Base-by-base conservation (phyloP, 495 filamentous ascomycete genomes). In the Astrothelium macrocarpum region DNA sequence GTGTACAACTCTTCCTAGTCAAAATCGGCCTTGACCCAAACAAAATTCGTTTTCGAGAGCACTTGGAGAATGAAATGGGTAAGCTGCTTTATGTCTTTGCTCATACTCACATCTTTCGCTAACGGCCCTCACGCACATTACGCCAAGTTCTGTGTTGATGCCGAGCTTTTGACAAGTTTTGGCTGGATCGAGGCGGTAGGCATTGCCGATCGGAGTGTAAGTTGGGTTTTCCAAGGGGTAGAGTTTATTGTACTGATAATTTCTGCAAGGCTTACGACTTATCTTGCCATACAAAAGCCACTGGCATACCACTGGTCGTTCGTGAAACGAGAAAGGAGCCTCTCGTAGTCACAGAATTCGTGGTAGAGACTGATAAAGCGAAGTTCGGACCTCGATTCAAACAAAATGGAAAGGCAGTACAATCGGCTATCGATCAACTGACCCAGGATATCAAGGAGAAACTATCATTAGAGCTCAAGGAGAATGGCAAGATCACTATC, bases 161-260 rank as follows among this genome's bases (percentile, higher is more conserved):
- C 88, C 25, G 89, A 93, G 73, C 79, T 93, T 60, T 77, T 83
- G 59, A 91, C 87, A 36, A 89, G 85, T 69, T 85, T 87, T 71
- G 89, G 89, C 73, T 93, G 89, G 89, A 87, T 91, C 59, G 89
- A 93, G 78, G 91, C 89, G 71, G 88, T 91, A 60, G 89, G 89
- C 65, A 91, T 89, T 73, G 89, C 89, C 59, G 89, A 93, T 73
- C 80, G 89, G 62, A 90, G 87, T 68, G 89, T 88, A 23, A n/a
- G n/a, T n/a, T n/a, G n/a, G n/a, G n/a, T n/a, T n/a, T n/a, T n/a
- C n/a, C n/a, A n/a, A n/a, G n/a, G n/a, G n/a, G n/a, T n/a, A n/a
- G n/a, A n/a, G n/a, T n/a, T n/a, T n/a, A n/a, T n/a, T n/a, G n/a
- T n/a, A n/a, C n/a, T n/a, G n/a, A n/a, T n/a, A n/a, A n/a, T n/a